These are phyloP conservation scores for Bryopsis sp. DNA, from an alignment of 139 green algal genomes.

Conservation along the genomic window DNA sequence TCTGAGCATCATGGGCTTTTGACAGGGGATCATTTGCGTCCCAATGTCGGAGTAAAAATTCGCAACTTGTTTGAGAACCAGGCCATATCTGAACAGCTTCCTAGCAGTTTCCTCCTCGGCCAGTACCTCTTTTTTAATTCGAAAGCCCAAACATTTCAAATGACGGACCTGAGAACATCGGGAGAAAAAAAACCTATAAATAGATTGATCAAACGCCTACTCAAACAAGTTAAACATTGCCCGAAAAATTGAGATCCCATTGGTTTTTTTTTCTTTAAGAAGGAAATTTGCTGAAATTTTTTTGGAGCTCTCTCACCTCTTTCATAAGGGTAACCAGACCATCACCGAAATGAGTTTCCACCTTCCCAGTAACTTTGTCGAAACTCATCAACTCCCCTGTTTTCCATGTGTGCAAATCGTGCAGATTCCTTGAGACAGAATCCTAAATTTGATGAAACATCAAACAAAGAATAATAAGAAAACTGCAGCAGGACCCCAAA, in stretches of 20 bases:
- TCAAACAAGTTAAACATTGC: not conserved
- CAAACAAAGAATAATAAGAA: not conserved
- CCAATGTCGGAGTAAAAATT: slow-evolving; percentile 84
- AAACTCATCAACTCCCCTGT: slow-evolving; percentile 61
- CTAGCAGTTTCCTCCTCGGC: slow-evolving; percentile 49
- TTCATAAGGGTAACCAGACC: slow-evolving; percentile 53
- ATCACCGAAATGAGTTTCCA: slow-evolving; percentile 64
- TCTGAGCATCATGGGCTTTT: slow-evolving; percentile 77
- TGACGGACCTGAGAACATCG: slow-evolving; percentile 41
- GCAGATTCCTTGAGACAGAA: slow-evolving; percentile 2
- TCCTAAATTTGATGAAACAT: not conserved
- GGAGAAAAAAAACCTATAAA: not conserved
- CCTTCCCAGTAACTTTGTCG: slow-evolving; percentile 50
- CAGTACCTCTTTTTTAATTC: slow-evolving; percentile 39
- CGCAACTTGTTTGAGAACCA: slow-evolving; percentile 70
- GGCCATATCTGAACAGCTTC: slow-evolving; percentile 68
- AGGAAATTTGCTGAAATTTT: not conserved
- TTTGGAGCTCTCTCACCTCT: slow-evolving; percentile 46
- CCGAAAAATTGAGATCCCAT: slow-evolving; percentile 11
- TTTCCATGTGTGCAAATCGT: slow-evolving; percentile 53
- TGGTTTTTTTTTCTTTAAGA: slow-evolving; percentile 1
- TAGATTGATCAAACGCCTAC: not conserved
- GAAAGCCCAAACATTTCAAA: slow-evolving; percentile 52
- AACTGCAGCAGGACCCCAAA: not conserved
- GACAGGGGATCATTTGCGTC: slow-evolving; percentile 66